Conservation (phyloP, 257 asterid species). For the Asclepias syriaca region DNA sequence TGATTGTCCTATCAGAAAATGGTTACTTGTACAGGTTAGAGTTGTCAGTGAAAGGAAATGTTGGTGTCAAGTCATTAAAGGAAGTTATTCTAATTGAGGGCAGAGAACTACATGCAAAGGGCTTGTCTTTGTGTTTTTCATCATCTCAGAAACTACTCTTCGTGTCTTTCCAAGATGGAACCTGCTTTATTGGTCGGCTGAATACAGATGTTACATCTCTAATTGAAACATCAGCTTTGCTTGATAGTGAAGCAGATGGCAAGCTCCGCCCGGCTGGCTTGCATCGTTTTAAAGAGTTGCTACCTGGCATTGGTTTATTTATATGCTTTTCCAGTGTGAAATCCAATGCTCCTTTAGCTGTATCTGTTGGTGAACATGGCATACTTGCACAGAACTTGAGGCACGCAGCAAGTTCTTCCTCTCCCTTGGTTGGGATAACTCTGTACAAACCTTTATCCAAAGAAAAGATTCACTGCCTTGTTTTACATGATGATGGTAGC, state of each 20-base stretch:
- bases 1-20: conserved; percentile 72
- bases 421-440: conserved; percentile 91
- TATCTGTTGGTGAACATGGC: conserved; percentile 81
- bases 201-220: conserved; percentile 72
- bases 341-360: conserved; percentile 62
- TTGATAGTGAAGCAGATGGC: conserved; percentile 73
- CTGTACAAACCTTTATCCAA: conserved; percentile 94
- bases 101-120: conserved; percentile 51
- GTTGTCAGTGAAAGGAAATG: conserved; percentile 70
- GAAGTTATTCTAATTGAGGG: conserved; percentile 71
- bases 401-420: conserved; percentile 72
- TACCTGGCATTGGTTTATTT: conserved; percentile 68
- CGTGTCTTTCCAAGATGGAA: conserved; percentile 91
- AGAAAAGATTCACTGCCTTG: conserved; percentile 92
- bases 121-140: conserved; percentile 73
- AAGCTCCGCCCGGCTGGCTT: conserved; percentile 82
- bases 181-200: conserved; percentile 73
- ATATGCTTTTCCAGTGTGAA: conserved; percentile 84
- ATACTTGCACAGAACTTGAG: conserved; percentile 75
- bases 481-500: conserved; percentile 98
- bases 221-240: conserved; percentile 60
- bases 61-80: conserved; percentile 78
- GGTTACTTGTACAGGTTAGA: conserved; percentile 87
- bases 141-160: conserved; percentile 78
- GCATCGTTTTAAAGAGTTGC: conserved; percentile 90